Conservation (phyloP, 805 yeast species). For the Ogataea populi-albae region DNA sequence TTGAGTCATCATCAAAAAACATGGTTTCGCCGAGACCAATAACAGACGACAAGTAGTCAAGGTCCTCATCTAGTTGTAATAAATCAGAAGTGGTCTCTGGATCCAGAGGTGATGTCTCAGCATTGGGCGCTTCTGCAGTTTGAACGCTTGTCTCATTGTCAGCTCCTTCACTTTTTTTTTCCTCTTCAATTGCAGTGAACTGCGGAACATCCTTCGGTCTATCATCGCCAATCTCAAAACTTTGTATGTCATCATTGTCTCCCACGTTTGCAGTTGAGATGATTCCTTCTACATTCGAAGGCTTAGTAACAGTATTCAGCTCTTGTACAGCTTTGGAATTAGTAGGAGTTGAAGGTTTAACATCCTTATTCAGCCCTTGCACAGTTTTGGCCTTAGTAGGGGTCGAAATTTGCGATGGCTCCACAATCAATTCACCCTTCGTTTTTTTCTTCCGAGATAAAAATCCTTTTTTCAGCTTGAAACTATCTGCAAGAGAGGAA, state of each 20-base stretch:
- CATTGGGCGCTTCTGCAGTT: no score
- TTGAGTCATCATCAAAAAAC: slow-evolving; percentile 29
- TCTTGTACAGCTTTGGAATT: neutral
- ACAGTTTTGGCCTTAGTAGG: no score
- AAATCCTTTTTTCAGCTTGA: no score
- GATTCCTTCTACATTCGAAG: slow-evolving; percentile 1
- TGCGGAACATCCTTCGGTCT: slow-evolving; percentile 1
- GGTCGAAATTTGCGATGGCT: no score
- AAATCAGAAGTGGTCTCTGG: slow-evolving; percentile 4
- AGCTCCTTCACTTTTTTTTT: neutral
- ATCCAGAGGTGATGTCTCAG: neutral
- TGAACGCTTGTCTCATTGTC: neutral
- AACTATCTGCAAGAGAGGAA: no score
- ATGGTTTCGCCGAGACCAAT: slow-evolving; percentile 41
- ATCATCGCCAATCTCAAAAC: slow-evolving; percentile 19
- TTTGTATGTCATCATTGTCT: slow-evolving; percentile 15
- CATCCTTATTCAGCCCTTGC: no score
- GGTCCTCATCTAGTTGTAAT: slow-evolving; percentile 26
- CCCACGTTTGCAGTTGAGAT: slow-evolving; percentile 7
- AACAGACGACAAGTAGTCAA: slow-evolving; percentile 37
- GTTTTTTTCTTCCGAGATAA: no score
- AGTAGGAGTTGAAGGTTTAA: no score
- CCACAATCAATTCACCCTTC: no score
- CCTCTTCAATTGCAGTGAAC: neutral
- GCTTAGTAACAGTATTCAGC: neutral